Base-by-base conservation (phyloP, 1,284 basidiomycete genomes). In the Chalciporus piperatoides region DNA sequence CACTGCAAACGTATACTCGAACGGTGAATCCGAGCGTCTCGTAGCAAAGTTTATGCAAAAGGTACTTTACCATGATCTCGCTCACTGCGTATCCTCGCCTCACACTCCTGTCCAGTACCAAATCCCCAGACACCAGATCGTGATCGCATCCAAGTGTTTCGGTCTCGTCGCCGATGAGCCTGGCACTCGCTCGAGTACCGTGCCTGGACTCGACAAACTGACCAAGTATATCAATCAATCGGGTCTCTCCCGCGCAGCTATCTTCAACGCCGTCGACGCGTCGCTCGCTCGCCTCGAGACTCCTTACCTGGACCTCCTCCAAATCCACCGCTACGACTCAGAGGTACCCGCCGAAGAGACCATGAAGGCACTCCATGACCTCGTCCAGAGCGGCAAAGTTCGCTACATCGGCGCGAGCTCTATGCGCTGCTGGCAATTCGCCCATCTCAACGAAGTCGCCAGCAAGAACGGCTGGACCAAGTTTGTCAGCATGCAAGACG, bases 1-100 rank as follows among this genome's bases (percentile, higher is more conserved):
- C 56, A 83, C 83, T 0, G 80, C 82, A 21, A 81, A 84, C 57
- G 63, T 76, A 2, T 81, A 81, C 52, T 77, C 75, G 4, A 75
- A 77, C 45, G 77, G 78, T 6, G 72, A 74, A 48, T 76, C 75
- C 0, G 76, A 77, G 43, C 58, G 62, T 3, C 41, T 77, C 23
- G 55, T 77, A 8, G 81, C 73, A 9, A 77, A 78, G 56, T 83
- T 83, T 41, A 70, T 86, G 53, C 71, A 77, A 49, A 59, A 71
- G 64, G 73, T 69, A 37, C 8, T 7, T 33, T 27, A 32, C 8
- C 8, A 3, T 8, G 36, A 15, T 12, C 39, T 45, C 19, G 3
- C 35, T 23, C 2, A 25, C 7, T 35, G 4, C 27, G 11, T 14
- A n/a, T 32, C 30, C 3, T 6, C 9, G 10, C n/a, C 37, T 46